phyloP scores from a whole-genome alignment of 2,329 filamentous ascomycete species.

The Alternaria sp. region DNA sequence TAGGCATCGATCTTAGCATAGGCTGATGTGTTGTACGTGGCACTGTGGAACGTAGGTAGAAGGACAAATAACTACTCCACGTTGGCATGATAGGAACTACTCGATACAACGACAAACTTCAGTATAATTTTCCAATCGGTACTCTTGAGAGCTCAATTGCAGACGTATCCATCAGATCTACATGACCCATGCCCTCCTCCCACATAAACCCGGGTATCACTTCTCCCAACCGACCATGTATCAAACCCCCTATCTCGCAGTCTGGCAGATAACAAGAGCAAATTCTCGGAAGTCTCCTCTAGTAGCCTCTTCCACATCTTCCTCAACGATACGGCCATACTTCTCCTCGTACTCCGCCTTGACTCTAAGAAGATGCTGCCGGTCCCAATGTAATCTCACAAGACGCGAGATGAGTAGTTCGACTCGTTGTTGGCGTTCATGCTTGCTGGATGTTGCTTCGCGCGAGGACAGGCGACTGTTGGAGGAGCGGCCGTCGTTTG shows the following conservation, averaged over 20 bases:
- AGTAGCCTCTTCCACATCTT: constrained; percentile 79
- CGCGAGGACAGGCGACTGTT: constrained; percentile 27
- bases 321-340: constrained; percentile 76
- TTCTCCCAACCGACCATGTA: not conserved
- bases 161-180: not conserved
- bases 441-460: constrained; percentile 40
- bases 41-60: not conserved
- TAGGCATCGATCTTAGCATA: not conserved
- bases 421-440: constrained; percentile 66
- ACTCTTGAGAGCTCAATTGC: not conserved
- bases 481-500: constrained; percentile 32
- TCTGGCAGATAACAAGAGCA: constrained; percentile 66
- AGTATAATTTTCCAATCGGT: not conserved
- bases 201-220: not conserved
- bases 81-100: not conserved
- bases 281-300: constrained; percentile 79
- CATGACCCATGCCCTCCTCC: not conserved
- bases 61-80: not conserved
- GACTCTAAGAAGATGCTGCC: constrained; percentile 77
- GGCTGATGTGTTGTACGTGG: not conserved
- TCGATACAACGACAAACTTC: not conserved
- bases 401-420: constrained; percentile 88
- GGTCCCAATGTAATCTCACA: constrained; percentile 92
- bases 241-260: constrained; percentile 16
- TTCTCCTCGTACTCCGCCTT: constrained; percentile 81